phyloP scores from a whole-genome alignment of 1,284 basidiomycete species.

The Moesziomyces aphidis region DNA sequence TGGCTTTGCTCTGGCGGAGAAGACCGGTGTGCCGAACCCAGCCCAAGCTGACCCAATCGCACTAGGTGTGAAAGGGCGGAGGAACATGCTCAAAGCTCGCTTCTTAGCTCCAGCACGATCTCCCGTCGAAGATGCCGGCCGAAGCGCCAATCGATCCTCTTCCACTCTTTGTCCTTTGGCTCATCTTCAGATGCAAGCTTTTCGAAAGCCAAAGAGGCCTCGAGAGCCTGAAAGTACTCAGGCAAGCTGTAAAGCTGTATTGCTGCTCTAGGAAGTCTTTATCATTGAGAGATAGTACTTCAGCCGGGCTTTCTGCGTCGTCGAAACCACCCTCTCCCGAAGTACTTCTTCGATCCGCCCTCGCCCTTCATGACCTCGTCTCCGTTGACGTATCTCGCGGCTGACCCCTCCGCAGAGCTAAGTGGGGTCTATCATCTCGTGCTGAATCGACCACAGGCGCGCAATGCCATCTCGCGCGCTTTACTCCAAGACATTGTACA shows the following conservation, averaged over 20 bases:
- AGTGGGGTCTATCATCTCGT: conserved; percentile 13
- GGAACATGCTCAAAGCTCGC: not conserved
- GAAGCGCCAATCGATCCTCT: not conserved
- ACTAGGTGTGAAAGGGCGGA: not conserved
- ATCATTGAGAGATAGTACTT: not conserved
- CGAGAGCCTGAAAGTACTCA: not conserved
- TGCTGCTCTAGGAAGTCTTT: not conserved
- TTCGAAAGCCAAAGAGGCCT: not conserved
- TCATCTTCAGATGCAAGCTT: not conserved
- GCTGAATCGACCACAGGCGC: conserved; percentile 13
- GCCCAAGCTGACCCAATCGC: not conserved
- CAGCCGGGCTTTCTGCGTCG: not conserved
- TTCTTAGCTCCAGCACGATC: not conserved
- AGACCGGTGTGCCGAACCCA: not conserved
- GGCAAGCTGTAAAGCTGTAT: not conserved
- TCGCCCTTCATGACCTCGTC: conserved; percentile 6
- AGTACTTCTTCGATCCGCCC: not conserved
- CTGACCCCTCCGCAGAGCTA: conserved; percentile 6
- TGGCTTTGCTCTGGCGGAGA: not conserved
- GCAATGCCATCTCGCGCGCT: conserved; percentile 15
- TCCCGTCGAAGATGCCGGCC: not conserved
- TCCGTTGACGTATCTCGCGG: not conserved
- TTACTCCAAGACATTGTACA: conserved; percentile 11
- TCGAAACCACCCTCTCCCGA: not conserved
- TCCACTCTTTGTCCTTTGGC: not conserved